These are phyloP conservation scores for Aspergillus steynii DNA, from an alignment of 495 filamentous ascomycete species.

Conservation along the genomic window DNA sequence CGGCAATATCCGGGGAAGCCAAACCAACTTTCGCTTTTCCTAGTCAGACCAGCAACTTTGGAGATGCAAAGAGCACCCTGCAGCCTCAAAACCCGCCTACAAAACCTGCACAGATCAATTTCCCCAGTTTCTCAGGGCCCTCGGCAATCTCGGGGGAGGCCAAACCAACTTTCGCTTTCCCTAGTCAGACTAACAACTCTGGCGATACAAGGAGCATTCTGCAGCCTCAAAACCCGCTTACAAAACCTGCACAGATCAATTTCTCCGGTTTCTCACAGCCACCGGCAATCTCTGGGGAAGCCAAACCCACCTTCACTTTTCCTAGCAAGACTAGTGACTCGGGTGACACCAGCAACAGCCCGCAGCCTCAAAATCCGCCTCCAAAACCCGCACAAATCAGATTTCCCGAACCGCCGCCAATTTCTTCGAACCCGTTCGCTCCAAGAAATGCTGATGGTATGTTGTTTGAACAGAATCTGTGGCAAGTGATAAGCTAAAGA, in stretches of 20 bases:
- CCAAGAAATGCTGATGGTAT: not conserved
- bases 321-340: too few relatives aligned
- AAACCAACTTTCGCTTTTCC: not conserved
- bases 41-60: not conserved
- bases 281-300: too few relatives aligned
- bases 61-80: not conserved
- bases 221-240: not conserved
- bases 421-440: not conserved
- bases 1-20: not conserved
- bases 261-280: too few relatives aligned
- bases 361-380: too few relatives aligned
- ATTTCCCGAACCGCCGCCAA: not conserved
- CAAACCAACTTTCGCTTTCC: not conserved
- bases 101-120: not conserved
- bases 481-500: not conserved
- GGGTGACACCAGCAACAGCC: too few relatives aligned
- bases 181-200: not conserved
- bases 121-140: not conserved
- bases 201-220: not conserved
- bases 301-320: too few relatives aligned
- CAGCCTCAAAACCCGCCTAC: not conserved
- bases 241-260: too few relatives aligned
- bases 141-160: not conserved
- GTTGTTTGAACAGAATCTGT: not conserved
- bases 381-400: not conserved